Percentiles rank a stretch among this genome's conserved stretches.
phyloP scores from a whole-genome alignment of 495 filamentous ascomycete genomes.

The Emericellopsis terricola region DNA sequence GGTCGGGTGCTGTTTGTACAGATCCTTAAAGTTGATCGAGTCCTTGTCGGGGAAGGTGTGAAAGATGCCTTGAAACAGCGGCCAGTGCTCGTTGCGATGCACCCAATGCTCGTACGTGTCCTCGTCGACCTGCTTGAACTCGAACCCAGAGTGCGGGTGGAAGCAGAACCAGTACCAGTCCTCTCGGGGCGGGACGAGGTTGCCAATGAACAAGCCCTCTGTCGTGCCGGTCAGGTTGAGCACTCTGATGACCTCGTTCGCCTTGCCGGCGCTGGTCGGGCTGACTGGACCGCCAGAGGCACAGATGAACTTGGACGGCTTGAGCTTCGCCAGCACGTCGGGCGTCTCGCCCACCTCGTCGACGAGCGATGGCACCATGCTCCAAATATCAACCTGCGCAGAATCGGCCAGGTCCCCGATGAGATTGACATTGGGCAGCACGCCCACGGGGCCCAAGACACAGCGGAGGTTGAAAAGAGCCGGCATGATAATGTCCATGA shows the following conservation, averaged over 20 bases:
- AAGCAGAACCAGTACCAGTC: conserved; percentile 13
- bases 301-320: conserved; percentile 13
- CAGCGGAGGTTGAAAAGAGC: conserved; percentile 11
- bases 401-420: conserved; percentile 10
- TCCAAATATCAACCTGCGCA: conserved; percentile 12
- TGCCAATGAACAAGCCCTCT: conserved; percentile 12
- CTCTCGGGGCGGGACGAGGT: conserved; percentile 6
- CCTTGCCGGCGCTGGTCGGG: conserved; percentile 7
- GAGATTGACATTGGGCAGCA: conserved; percentile 11
- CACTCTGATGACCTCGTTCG: conserved; percentile 9
- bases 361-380: conserved; percentile 14
- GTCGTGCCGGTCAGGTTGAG: conserved; percentile 13
- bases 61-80: conserved; percentile 6
- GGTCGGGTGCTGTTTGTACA: conserved; percentile 21
- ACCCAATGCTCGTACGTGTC: conserved; percentile 11
- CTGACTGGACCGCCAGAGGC: conserved; percentile 15
- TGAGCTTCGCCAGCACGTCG: conserved; percentile 9
- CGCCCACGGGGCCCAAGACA: conserved; percentile 11
- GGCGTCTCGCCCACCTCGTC: conserved; percentile 15
- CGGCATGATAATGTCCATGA: conserved; percentile 11
- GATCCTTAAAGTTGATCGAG: conserved; percentile 23
- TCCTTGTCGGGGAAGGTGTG: conserved; percentile 18
- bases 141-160: conserved; percentile 11
- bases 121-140: conserved; percentile 10
- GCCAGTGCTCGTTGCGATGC: conserved; percentile 9